Evolutionary conservation across 371 early-diverging fungal species (phyloP).

Genomic region (Chytridium lagenaria): DNA sequence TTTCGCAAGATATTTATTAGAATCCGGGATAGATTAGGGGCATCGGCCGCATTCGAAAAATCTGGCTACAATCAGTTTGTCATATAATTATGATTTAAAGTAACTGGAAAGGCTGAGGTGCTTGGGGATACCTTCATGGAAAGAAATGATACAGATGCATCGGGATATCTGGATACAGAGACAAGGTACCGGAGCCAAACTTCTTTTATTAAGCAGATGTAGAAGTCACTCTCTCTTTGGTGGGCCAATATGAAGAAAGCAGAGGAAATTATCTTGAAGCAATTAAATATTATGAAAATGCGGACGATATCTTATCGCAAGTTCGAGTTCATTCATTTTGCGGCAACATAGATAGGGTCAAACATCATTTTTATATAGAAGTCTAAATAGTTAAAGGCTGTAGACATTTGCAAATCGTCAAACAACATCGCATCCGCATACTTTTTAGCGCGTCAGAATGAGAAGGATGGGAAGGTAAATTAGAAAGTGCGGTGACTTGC

Average conservation of each 20-base stretch:
- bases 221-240: no score
- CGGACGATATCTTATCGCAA: slow-evolving; percentile 48
- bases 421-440: slow-evolving; percentile 48
- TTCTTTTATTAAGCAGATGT: no score
- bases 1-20: slow-evolving; percentile 52
- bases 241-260: slow-evolving; percentile 59
- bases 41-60: slow-evolving; percentile 58
- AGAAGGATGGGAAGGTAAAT: slow-evolving; percentile 50
- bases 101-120: slow-evolving; percentile 37
- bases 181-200: no score
- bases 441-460: slow-evolving; percentile 54
- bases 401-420: slow-evolving; percentile 44
- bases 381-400: slow-evolving; percentile 33
- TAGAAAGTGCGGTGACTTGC: background rate
- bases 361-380: background rate
- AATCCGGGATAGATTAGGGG: slow-evolving; percentile 52
- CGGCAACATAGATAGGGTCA: slow-evolving; percentile 48
- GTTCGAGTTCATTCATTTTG: slow-evolving; percentile 52
- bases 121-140: no score
- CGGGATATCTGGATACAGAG: no score
- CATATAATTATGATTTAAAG: slow-evolving; percentile 42
- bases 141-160: no score
- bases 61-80: slow-evolving; percentile 36
- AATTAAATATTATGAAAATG: slow-evolving; percentile 47
- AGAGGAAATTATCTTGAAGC: slow-evolving; percentile 46